Base-by-base conservation (phyloP, 2,329 filamentous ascomycete genomes). In the Cyphellophora europaea region DNA sequence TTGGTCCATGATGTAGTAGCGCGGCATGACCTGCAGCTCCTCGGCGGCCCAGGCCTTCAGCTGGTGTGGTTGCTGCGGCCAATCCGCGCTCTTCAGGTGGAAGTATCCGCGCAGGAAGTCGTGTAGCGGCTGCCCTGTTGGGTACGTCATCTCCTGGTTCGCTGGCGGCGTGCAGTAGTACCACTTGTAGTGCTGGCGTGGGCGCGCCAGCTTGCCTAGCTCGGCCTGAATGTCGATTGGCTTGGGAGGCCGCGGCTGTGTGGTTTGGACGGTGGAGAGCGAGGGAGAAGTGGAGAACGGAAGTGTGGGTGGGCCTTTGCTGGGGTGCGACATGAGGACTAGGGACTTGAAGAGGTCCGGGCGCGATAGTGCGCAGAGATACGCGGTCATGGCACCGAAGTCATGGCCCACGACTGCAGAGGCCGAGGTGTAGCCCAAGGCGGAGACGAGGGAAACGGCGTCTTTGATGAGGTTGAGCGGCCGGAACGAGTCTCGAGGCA, bases 131-230 rank as follows among this genome's bases (percentile, higher is more conserved):
- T 18, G 8, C 3, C 72, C 66, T 1, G 57, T 48, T 1, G 53
- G 49, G 5, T 43, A 30, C 2, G 44, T 53, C 59, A 62, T 63
- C 15, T 63, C 58, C 1, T 35, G 19, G 39, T 53, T 56, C n/a
- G 58, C 55, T 5, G 48, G 37, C 2, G 44, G 42, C 3, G 57
- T 62, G 11, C 57, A 61, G 37, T 61, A 63, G 44, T 63, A 81
- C 69, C 69, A 78, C 53, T 79, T 79, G 61, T 82, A 83, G 52
- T 82, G 77, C 51, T 82, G 82, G 6, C 73, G 52, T 0, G 76
- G 74, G n/a, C 69, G 64, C 2, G 63, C 53, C 1, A 77, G 62
- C 27, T 60, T 58, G n/a, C 46, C 15, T 10, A 45, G 36, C n/a
- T 41, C 35, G 15, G 38, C 31, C 17, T 46, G 32, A 19, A 54